Percentiles rank a stretch among this genome's conserved stretches.
Conservation (phyloP, 176 grass and related monocot species). For the Hyparrhenia diplandra region DNA sequence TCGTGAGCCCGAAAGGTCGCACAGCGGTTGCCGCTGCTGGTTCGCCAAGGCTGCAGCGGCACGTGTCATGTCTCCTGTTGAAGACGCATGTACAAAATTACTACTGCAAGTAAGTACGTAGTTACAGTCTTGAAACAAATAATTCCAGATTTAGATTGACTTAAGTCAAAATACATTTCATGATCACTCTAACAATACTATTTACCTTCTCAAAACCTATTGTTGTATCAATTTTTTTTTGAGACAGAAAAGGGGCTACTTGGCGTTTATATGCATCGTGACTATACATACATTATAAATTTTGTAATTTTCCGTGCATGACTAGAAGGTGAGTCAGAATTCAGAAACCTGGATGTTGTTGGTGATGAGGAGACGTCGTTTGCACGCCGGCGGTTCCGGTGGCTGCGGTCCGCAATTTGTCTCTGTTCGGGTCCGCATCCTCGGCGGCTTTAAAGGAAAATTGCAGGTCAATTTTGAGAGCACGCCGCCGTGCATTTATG, state of each 20-base stretch:
- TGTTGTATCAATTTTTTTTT: no score
- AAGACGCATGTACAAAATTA: neutral
- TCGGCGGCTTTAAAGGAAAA: neutral
- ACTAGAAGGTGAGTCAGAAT: neutral
- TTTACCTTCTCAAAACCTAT: no score
- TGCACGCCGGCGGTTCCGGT: neutral
- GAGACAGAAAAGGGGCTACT: no score
- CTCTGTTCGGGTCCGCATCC: neutral
- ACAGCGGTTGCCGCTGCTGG: constrained; percentile 16
- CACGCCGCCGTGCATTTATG: neutral
- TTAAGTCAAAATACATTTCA: neutral
- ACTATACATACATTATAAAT: neutral
- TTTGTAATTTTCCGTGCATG: neutral
- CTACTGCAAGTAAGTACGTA: no score
- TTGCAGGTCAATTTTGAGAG: neutral
- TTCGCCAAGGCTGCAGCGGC: neutral
- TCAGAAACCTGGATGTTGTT: neutral
- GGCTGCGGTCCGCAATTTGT: neutral
- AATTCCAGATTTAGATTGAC: no score
- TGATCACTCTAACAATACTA: no score
- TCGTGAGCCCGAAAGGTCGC: constrained; percentile 65
- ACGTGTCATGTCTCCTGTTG: neutral
- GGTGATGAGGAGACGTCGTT: neutral
- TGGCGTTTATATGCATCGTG: no score
- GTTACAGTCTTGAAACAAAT: no score